Percentiles rank a stretch among this genome's conserved stretches.
Evolutionary conservation across 2,329 filamentous ascomycete genomes (phyloP).

Genomic region (Clarireedia sp.): DNA sequence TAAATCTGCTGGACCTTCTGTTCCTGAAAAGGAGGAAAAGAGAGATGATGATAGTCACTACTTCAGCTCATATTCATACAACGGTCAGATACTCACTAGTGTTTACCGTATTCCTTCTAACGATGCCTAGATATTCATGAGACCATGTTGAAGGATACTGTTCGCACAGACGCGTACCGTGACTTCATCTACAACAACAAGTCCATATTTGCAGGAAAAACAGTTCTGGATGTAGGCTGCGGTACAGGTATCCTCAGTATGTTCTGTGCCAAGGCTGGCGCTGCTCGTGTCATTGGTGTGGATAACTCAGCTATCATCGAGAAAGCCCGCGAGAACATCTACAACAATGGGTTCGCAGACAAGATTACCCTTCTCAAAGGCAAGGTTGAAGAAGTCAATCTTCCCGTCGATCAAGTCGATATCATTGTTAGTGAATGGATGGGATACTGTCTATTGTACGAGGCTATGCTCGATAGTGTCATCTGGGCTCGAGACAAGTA

Average conservation of each 20-base stretch:
- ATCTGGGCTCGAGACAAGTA: slow-evolving; percentile 93
- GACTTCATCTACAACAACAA: slow-evolving; percentile 95
- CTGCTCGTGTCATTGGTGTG: slow-evolving; percentile 97
- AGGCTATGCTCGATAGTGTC: slow-evolving; percentile 98
- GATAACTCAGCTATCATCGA: slow-evolving; percentile 99
- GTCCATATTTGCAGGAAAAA: slow-evolving; percentile 85
- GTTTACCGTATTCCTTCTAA: slow-evolving; percentile 8
- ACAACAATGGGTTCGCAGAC: slow-evolving; percentile 80
- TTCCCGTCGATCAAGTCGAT: slow-evolving; percentile 92
- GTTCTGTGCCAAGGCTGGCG: slow-evolving; percentile 83
- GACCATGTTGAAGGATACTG: slow-evolving; percentile 85
- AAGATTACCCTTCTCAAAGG: slow-evolving; percentile 98
- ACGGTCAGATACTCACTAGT: slow-evolving; percentile 38
- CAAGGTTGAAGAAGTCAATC: slow-evolving; percentile 97
- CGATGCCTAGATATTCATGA: slow-evolving; percentile 71
- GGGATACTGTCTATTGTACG: slow-evolving; percentile 98
- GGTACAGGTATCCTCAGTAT: slow-evolving; percentile 98
- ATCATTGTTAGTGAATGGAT: slow-evolving; percentile 99
- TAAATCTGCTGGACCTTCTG: slow-evolving; percentile 25
- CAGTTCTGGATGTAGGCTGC: slow-evolving; percentile 95
- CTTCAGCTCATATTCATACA: slow-evolving; percentile 59
- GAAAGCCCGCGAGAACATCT: slow-evolving; percentile 94
- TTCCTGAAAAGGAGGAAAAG: slow-evolving; percentile 26
- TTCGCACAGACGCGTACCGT: slow-evolving; percentile 85
- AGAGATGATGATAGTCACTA: slow-evolving; percentile 51